Percentiles rank a stretch among this genome's conserved stretches.
These are phyloP conservation scores for Fusarium bactridioides DNA, from an alignment of 2,329 filamentous ascomycete genomes.

Conservation along the genomic window DNA sequence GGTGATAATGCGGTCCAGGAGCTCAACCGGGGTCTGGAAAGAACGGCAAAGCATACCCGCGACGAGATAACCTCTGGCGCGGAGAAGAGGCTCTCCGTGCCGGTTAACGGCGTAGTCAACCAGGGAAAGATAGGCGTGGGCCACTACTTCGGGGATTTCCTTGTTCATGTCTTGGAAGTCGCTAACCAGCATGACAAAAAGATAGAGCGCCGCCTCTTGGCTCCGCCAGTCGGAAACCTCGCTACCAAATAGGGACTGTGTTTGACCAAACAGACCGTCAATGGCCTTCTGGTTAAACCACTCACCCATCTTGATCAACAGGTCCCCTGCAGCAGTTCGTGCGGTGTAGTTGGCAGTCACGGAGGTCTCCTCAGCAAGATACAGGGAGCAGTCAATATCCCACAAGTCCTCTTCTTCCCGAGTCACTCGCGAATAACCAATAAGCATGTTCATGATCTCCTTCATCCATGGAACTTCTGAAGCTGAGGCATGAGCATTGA, in stretches of 20 bases:
- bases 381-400: conserved; percentile 96
- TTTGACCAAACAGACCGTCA: conserved; percentile 80
- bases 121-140: conserved; percentile 79
- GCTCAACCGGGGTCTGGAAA: conserved; percentile 67
- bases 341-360: conserved; percentile 97
- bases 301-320: conserved; percentile 91
- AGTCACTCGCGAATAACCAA: conserved; percentile 88
- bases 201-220: conserved; percentile 83
- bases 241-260: conserved; percentile 74
- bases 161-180: conserved; percentile 84
- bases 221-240: conserved; percentile 61
- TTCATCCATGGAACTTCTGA: conserved; percentile 80
- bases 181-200: conserved; percentile 83
- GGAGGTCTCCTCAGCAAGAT: conserved; percentile 92
- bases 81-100: conserved; percentile 76
- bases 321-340: conserved; percentile 88
- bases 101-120: conserved; percentile 79
- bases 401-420: conserved; percentile 93
- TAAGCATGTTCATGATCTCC: conserved; percentile 85
- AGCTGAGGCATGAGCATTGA: conserved; percentile 67
- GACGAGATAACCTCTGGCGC: conserved; percentile 86
- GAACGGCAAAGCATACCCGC: conserved; percentile 81
- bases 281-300: conserved; percentile 82
- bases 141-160: conserved; percentile 72
- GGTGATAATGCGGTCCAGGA: conserved; percentile 77